Percentiles rank a stretch among this genome's conserved stretches.
phyloP scores from a whole-genome alignment of 768 basidiomycete species.

The Trametes villosa region DNA sequence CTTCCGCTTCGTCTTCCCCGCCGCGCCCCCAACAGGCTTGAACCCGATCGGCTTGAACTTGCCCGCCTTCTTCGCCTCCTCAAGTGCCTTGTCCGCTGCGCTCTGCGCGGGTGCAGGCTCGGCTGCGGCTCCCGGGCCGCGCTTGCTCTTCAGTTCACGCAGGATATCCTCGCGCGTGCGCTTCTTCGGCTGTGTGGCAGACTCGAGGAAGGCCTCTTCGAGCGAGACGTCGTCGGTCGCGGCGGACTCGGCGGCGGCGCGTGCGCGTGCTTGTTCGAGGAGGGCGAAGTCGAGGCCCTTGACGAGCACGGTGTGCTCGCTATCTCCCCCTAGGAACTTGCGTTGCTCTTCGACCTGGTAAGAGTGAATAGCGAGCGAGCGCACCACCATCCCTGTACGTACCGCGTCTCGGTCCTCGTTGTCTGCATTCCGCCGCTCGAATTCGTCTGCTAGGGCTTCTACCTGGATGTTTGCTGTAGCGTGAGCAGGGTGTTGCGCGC shows the following conservation, averaged over 20 bases:
- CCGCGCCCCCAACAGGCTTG: conserved; percentile 55
- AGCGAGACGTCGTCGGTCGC: conserved; percentile 79
- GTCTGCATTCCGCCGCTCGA: conserved; percentile 65
- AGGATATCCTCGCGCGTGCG: conserved; percentile 81
- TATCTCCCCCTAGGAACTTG: conserved; percentile 80
- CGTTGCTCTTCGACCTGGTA: conserved; percentile 73
- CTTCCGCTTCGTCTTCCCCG: conserved; percentile 55
- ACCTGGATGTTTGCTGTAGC: too few species aligned
- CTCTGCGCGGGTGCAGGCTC: conserved; percentile 21
- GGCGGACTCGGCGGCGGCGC: conserved; percentile 46
- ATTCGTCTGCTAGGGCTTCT: conserved; percentile 82
- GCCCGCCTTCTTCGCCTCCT: conserved; percentile 44
- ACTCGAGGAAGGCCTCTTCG: conserved; percentile 71
- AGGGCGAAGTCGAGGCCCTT: conserved; percentile 90
- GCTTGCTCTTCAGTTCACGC: conserved; percentile 69
- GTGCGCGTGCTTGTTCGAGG: conserved; percentile 82
- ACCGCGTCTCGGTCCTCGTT: conserved; percentile 65
- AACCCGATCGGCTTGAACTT: conserved; percentile 64
- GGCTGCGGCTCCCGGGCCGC: conserved; percentile 28
- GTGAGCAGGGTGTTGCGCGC: too few species aligned
- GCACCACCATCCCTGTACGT: too few species aligned
- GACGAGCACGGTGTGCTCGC: conserved; percentile 82
- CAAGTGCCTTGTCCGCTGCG: conserved; percentile 33
- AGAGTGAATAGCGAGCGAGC: background rate
- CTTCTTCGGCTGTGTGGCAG: conserved; percentile 55